phyloP scores from a whole-genome alignment of 352 stramenopile genomes.

The Phytophthora citrophthora region DNA sequence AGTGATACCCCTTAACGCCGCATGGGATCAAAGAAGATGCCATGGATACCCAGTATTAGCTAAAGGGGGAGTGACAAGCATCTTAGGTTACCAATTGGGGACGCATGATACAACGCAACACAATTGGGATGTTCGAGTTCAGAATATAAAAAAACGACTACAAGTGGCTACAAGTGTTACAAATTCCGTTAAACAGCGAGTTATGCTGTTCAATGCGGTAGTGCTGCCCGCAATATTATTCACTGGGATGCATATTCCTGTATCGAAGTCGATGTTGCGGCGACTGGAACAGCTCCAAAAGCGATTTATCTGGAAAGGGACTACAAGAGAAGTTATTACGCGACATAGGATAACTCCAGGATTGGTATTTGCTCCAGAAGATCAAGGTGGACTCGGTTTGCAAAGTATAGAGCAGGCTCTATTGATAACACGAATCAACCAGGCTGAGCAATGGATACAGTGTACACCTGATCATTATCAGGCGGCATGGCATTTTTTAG shows the following conservation, averaged over 20 bases:
- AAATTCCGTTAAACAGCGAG: constrained; percentile 5
- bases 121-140: constrained; percentile 7
- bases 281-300: constrained; percentile 12
- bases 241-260: constrained; percentile 5
- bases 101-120: neutral
- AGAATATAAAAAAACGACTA: constrained; percentile 1
- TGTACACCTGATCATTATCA: neutral
- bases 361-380: neutral
- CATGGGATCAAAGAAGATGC: neutral
- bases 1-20: neutral
- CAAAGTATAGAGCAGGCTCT: neutral
- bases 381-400: neutral
- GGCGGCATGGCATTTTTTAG: neutral
- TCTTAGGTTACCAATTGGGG: constrained; percentile 7
- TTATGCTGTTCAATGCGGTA: constrained; percentile 7
- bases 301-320: constrained; percentile 10
- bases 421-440: neutral
- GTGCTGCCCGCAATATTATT: constrained; percentile 5
- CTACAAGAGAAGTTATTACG: neutral
- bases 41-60: constrained; percentile 6
- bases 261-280: neutral
- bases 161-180: neutral
- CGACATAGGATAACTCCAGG: neutral
- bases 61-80: neutral
- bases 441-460: neutral